Conservation (phyloP, 2,329 filamentous ascomycete species). For the Ceratocystis cubensis region DNA sequence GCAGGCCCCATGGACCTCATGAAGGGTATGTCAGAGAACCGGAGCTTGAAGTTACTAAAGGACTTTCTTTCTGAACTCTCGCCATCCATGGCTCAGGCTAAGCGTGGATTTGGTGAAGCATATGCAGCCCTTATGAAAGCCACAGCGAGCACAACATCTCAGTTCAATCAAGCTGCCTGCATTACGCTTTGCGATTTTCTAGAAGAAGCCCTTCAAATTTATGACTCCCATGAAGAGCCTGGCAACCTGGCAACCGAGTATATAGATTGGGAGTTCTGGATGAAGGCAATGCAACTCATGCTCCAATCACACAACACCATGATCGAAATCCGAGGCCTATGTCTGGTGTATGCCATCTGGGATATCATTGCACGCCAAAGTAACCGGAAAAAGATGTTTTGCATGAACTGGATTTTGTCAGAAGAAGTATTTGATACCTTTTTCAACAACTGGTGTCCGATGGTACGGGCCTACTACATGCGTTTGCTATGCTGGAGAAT, state of each 20-base stretch:
- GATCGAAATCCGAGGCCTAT: conserved; percentile 73
- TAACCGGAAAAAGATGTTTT: conserved; percentile 55
- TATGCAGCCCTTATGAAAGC: conserved; percentile 64
- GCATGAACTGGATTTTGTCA: conserved; percentile 61
- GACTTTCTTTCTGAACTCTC: conserved; percentile 54
- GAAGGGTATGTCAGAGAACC: conserved; percentile 78
- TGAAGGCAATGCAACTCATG: conserved; percentile 66
- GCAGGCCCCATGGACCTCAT: conserved; percentile 56
- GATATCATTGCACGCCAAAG: conserved; percentile 54
- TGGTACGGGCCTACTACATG: conserved; percentile 90
- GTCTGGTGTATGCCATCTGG: conserved; percentile 74
- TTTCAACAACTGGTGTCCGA: conserved; percentile 91
- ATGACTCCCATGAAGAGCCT: conserved; percentile 36
- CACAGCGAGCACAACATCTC: conserved; percentile 59
- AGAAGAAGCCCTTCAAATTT: conserved; percentile 63
- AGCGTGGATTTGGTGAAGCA: conserved; percentile 61
- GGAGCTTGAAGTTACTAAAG: conserved; percentile 67
- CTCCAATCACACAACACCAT: conserved; percentile 75
- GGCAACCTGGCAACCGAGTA: conserved; percentile 33
- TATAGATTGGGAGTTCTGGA: conserved; percentile 75
- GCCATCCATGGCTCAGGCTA: conserved; percentile 32
- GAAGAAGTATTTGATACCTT: conserved; percentile 64
- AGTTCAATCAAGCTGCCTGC: conserved; percentile 71
- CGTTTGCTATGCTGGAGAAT: conserved; percentile 81
- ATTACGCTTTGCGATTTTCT: conserved; percentile 86